Evolutionary conservation across 257 asterid species (phyloP).

Genomic region (Catharanthus roseus): DNA sequence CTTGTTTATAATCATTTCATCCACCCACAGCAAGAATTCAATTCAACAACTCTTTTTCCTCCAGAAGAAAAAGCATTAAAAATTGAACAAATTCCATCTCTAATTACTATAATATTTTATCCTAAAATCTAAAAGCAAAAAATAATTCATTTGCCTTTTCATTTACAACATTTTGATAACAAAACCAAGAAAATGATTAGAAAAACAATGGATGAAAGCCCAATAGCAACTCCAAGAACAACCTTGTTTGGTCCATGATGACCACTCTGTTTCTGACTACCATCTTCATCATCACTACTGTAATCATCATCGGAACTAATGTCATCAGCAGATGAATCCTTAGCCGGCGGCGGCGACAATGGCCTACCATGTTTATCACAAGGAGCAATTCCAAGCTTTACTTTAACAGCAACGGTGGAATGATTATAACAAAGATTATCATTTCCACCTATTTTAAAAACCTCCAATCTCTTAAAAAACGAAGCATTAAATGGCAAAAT

Average conservation of each 20-base stretch:
- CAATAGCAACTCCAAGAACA: conserved; percentile 89
- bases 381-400: conserved; percentile 87
- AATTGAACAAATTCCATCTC: conserved; percentile 4
- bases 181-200: conserved; percentile 78
- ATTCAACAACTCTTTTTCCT: background rate
- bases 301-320: conserved; percentile 34
- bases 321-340: conserved; percentile 41
- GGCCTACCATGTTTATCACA: conserved; percentile 88
- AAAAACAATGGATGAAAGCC: conserved; percentile 74
- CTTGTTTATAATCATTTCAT: background rate
- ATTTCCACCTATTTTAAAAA: conserved; percentile 67
- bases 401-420: conserved; percentile 43
- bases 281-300: conserved; percentile 22
- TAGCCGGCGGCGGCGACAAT: conserved; percentile 73
- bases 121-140: conserved; percentile 24
- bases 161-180: conserved; percentile 74
- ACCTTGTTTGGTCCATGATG: conserved; percentile 78
- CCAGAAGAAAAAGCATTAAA: background rate
- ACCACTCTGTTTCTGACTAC: conserved; percentile 30
- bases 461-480: conserved; percentile 48
- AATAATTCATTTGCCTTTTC: conserved; percentile 15
- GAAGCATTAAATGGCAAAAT: conserved; percentile 77
- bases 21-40: conserved; percentile 1
- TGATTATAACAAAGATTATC: conserved; percentile 76
- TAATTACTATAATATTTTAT: conserved; percentile 5